Evolutionary conservation across 768 basidiomycete species (phyloP).

Genomic region (Mrakia blollopis): DNA sequence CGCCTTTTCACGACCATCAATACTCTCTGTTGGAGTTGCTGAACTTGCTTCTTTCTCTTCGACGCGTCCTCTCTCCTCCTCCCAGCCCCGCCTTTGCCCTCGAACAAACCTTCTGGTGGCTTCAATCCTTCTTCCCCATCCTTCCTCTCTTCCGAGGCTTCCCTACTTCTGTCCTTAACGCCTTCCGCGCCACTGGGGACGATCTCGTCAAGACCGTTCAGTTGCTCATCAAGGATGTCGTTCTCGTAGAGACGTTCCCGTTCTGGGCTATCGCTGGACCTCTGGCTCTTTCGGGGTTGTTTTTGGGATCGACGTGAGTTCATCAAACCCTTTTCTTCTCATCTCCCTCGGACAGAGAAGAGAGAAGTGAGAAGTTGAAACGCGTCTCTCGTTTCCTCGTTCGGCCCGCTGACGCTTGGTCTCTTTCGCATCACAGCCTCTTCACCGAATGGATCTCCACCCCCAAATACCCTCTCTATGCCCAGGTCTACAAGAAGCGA

Average conservation of each 20-base stretch:
- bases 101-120: slow-evolving; percentile 32
- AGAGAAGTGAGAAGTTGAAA: too few relatives aligned
- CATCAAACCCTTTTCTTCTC: too few relatives aligned
- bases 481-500: slow-evolving; percentile 21
- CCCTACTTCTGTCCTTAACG: not conserved
- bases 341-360: too few relatives aligned
- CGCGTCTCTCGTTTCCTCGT: too few relatives aligned
- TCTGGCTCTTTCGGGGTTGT: slow-evolving; percentile 13
- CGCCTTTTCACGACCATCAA: too few relatives aligned
- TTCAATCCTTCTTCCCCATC: slow-evolving; percentile 28
- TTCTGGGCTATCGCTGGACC: slow-evolving; percentile 25
- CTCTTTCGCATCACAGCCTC: not conserved
- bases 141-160: slow-evolving; percentile 9
- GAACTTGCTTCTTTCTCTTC: not conserved
- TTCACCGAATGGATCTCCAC: slow-evolving; percentile 32
- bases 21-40: too few relatives aligned
- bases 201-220: not conserved
- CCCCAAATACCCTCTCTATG: slow-evolving; percentile 30
- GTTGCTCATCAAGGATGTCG: not conserved
- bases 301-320: slow-evolving; percentile 26
- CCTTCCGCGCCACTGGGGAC: not conserved
- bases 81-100: slow-evolving; percentile 28
- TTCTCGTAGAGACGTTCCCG: slow-evolving; percentile 12
- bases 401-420: not conserved
- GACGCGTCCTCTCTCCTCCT: not conserved